A percentile compares a stretch with the other conserved stretches of the same genome.
phyloP scores from a whole-genome alignment of 345 rosid genomes.

The Litchi chinensis region DNA sequence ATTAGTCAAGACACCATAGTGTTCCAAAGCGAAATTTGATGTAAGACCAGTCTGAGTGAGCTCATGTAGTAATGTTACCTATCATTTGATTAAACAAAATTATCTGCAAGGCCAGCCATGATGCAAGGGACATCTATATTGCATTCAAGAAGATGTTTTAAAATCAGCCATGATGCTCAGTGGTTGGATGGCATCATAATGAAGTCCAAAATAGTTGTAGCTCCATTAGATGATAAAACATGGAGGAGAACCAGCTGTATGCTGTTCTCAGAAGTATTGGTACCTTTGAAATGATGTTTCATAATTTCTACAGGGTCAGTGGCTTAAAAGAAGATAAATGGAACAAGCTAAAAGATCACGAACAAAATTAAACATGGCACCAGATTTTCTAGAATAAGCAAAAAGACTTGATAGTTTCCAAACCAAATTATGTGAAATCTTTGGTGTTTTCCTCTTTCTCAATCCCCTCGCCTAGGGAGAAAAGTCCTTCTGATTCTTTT shows the following conservation, averaged over 20 bases:
- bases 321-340: neutral
- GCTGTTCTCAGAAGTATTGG: neutral
- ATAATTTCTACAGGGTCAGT: neutral
- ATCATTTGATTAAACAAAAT: neutral
- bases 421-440: neutral
- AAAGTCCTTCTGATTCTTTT: too few relatives aligned
- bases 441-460: too few relatives aligned
- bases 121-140: neutral
- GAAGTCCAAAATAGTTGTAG: neutral
- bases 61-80: neutral
- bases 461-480: too few relatives aligned
- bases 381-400: neutral
- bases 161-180: neutral
- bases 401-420: neutral
- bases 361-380: neutral
- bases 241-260: neutral
- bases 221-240: neutral
- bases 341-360: neutral
- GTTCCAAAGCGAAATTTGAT: constrained; percentile 1
- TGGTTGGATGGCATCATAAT: neutral
- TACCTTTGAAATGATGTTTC: neutral
- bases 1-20: neutral
- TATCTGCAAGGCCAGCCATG: neutral
- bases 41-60: neutral
- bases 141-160: neutral